Percentiles rank a stretch among this genome's conserved stretches.
phyloP scores from a whole-genome alignment of 129 eudicot genomes.

The Pittosporum tobira region DNA sequence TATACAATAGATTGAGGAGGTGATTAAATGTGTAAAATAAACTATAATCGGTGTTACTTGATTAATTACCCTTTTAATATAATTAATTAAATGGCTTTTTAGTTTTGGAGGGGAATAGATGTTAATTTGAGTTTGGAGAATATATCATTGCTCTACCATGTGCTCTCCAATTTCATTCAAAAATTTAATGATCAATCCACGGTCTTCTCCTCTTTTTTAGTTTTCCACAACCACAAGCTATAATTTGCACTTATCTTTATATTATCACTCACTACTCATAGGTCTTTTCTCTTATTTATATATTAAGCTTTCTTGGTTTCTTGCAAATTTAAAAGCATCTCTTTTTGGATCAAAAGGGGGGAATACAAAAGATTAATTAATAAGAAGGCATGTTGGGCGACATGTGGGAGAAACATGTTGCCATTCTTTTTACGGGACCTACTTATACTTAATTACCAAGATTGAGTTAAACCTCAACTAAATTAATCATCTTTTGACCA shows the following conservation, averaged over 20 bases:
- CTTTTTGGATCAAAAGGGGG: slow-evolving; percentile 6
- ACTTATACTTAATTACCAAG: background rate
- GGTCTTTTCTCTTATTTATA: slow-evolving; percentile 6
- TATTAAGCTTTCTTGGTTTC: slow-evolving; percentile 6
- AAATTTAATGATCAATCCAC: slow-evolving; percentile 17
- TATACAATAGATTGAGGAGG: background rate
- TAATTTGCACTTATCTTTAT: slow-evolving; percentile 8
- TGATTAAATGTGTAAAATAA: background rate
- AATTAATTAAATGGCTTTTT: background rate
- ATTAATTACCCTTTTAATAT: background rate
- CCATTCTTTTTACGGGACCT: slow-evolving; percentile 8
- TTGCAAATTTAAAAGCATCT: slow-evolving; percentile 4
- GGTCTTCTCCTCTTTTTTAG: slow-evolving; percentile 6
- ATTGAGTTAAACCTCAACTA: background rate
- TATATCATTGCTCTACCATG: slow-evolving; percentile 13
- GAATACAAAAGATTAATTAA: background rate
- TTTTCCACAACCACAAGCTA: slow-evolving; percentile 3
- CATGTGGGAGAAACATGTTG: slow-evolving; percentile 18
- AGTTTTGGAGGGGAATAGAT: background rate
- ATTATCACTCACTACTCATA: slow-evolving; percentile 7
- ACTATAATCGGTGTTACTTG: too few relatives aligned
- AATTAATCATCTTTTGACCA: slow-evolving; percentile 8
- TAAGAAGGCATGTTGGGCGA: slow-evolving; percentile 12
- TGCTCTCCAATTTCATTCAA: slow-evolving; percentile 6
- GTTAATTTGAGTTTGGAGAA: background rate